Evolutionary conservation across 345 rosid genomes (phyloP).

Genomic region (Raphanus sativus): DNA sequence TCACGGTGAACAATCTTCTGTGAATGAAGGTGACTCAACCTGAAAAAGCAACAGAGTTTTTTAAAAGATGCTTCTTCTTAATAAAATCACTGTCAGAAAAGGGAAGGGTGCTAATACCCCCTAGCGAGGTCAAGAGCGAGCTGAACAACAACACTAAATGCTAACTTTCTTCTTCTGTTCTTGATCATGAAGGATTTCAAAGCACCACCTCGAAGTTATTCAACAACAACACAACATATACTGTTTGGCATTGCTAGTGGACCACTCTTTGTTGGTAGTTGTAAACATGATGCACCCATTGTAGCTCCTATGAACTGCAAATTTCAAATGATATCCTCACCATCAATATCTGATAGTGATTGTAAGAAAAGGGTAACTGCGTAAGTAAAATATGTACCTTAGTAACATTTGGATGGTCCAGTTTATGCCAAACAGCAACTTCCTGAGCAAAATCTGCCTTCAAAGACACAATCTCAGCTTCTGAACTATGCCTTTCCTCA

Average conservation of each 20-base stretch:
- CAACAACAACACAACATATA: constrained; percentile 95
- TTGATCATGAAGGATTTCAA: constrained; percentile 84
- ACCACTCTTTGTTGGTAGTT: constrained; percentile 78
- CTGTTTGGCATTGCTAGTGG: constrained; percentile 81
- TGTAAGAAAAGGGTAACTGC: background rate
- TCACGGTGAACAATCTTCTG: too few relatives aligned
- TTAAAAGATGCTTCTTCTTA: too few relatives aligned
- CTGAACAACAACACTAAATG: constrained; percentile 90
- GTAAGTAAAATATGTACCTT: constrained; percentile 56
- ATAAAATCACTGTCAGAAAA: background rate
- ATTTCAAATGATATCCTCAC: background rate
- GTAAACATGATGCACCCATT: constrained; percentile 84
- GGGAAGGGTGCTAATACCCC: constrained; percentile 51
- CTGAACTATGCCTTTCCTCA: constrained; percentile 95
- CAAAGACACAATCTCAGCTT: constrained; percentile 76
- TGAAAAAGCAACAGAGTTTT: too few relatives aligned
- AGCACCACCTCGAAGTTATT: constrained; percentile 93
- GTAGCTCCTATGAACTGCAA: constrained; percentile 94
- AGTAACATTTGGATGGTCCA: constrained; percentile 96
- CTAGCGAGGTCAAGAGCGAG: constrained; percentile 96
- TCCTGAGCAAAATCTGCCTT: constrained; percentile 90
- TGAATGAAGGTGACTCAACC: too few relatives aligned
- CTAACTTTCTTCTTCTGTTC: constrained; percentile 83
- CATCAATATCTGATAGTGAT: background rate
- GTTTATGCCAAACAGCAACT: constrained; percentile 98